Base-by-base conservation (phyloP, 257 asterid species). In the Penstemon newberryi region DNA sequence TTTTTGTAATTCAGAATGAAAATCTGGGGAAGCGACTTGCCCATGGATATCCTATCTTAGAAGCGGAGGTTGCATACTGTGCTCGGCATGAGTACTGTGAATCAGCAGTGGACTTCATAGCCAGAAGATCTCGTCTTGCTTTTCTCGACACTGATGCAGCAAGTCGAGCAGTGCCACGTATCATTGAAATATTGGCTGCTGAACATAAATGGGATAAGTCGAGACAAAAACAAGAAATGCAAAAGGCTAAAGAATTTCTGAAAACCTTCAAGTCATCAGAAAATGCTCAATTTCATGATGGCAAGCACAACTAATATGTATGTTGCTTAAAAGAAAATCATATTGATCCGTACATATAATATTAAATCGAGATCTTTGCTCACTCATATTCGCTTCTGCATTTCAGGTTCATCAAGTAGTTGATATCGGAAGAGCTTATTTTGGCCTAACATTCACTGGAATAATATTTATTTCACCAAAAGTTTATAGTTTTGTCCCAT, bases 61-160 rank as follows among this genome's bases (percentile, higher is more conserved):
- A 94, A 79, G 99, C 99, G 0, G 98, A 94, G 73, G 99, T 91
- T 61, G 99, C 99, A 59, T 91, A 91, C 81, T 84, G 96, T 84
- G 98, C 98, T 64, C 86, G 98, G 67, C 72, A 91, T 40, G 99
- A 94, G 58, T 91, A 94, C 80, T 90, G 99, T 56, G 99, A 93
- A 77, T 88, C 96, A 40, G 96, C 87, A 2, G 96, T 93, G 70
- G 97, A 93, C 74, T 93, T 88, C 81, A 82, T 94, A 63, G 99
- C 99, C 59, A 81, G 99, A 72, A 83, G 99, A 75, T 94, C 86
- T 58, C 95, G 99, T 8, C 97, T 94, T 57, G 98, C 99, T 67
- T 94, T 94, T 80, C 91, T 94, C 1, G 99, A 91, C 76, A 94
- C 99, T 1, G 96, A 87, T 81, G 97, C 99, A 72, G 99, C 98